Evolutionary conservation across 345 rosid genomes (phyloP), one percentile per base, ranked within the genome.

Genomic region (Hibiscus mutabilis): DNA sequence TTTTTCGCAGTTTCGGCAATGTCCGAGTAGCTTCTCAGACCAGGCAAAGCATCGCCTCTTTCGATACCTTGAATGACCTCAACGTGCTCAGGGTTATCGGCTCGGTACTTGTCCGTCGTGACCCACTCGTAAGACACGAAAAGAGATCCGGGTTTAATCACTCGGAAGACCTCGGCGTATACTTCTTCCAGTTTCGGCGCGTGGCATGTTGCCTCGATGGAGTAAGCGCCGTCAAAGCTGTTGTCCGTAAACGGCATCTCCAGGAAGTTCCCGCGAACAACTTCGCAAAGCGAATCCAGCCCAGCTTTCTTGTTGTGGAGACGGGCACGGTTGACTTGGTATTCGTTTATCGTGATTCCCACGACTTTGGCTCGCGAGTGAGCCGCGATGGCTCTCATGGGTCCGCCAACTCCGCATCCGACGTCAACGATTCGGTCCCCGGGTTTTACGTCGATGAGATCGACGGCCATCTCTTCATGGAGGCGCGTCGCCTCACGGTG

Each of bases 321-420:
- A 2, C 92, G 85, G 12, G 99, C 97, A 5, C 99, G 93, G 10
- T 83, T 81, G 75, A 92, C 98, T 76, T 94, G 99, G 71, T 94
- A 92, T 80, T 94, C 97, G 79, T 94, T 94, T 76, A 92, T 92
- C 8, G 99, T 94, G 82, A 94, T 94, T 4, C 99, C 99, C 52
- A 88, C 93, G 21, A 94, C 97, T 0, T 75, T 80, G 16, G 97
- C 92, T 1, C 88, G 84, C 4, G 98, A 94, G 79, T 94, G 98
- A 35, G 96, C 82, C 1, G 97, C 97, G 31, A 94, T 94, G 24
- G 99, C 97, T 5, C 99, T 89, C 99, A 94, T 94, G n/a, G 99
- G 99, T 1, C 99, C 99, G 19, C 98, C 97, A 0, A 94, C 95
- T 3, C 99, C 99, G 44, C 99, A 94, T 10, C 99, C 99, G 0